These are phyloP conservation scores for Perilla frutescens DNA, from an alignment of 257 asterid genomes.

Conservation along the genomic window DNA sequence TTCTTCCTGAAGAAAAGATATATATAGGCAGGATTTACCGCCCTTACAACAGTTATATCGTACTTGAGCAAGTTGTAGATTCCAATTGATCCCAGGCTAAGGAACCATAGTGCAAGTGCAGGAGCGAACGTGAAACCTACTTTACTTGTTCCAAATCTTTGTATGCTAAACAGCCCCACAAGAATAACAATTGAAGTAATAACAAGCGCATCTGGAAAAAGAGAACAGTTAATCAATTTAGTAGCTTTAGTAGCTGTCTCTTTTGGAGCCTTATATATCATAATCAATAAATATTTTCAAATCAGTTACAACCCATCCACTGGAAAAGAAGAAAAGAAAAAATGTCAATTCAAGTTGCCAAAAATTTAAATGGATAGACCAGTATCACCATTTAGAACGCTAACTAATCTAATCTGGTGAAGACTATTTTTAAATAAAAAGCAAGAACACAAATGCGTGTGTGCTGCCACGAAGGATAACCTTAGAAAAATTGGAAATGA, in stretches of 20 bases:
- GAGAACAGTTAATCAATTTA: background rate
- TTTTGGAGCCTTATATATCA: background rate
- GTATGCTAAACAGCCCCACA: constrained; percentile 82
- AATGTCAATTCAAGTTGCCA: background rate
- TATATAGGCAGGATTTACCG: constrained; percentile 83
- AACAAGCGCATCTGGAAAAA: constrained; percentile 82
- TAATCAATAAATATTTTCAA: background rate
- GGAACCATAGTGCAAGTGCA: constrained; percentile 92
- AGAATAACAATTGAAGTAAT: constrained; percentile 82
- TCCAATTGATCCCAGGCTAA: constrained; percentile 83
- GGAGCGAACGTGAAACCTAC: constrained; percentile 95
- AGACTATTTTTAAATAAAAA: background rate
- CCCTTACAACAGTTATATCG: constrained; percentile 70
- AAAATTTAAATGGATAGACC: background rate
- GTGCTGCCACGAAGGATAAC: constrained; percentile 13
- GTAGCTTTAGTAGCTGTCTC: background rate
- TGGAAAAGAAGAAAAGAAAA: background rate
- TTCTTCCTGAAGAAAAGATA: constrained; percentile 82
- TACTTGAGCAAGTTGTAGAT: constrained; percentile 75
- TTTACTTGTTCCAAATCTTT: constrained; percentile 83
- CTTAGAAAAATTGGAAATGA: background rate
- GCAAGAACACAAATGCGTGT: background rate
- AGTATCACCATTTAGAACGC: constrained; percentile 8
- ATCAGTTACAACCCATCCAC: background rate
- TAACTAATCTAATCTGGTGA: background rate